Evolutionary conservation across 371 early-diverging fungal genomes (phyloP), one percentile per base, ranked within the genome.

Genomic region (Rhizomucor miehei): DNA sequence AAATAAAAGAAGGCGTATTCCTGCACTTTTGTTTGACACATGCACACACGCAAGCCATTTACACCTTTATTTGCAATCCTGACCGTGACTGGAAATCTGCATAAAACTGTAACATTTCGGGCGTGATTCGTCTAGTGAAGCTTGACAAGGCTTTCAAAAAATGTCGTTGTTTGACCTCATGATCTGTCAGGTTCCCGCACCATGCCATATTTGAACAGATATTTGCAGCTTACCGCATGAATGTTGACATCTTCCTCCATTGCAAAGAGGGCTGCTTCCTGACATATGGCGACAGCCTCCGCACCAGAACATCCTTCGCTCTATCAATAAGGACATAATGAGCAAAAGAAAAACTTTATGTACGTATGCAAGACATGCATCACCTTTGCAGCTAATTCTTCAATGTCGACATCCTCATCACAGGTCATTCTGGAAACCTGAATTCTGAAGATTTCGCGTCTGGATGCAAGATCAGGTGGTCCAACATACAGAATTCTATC

Each of bases 221-320:
- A 54, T 16, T 36, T 52, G 48, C 29, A 1, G 46, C 53, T 59
- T 71, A 79, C 85, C 43, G 73, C 65, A 13, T 73, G 59, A 9
- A 82, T 83, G 36, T 88, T 69, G 19, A 89, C 59, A 61, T 92
- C 80, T 56, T 93, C 92, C 58, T 91, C 88, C 90, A 98, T 89
- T 0, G 98, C 98, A 56, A 67, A 60, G 62, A 97, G 69, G 6
- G 93, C 98, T 0, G 97, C 95, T 46, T 95, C 94, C 71, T 97
- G 97, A 59, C 98, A 95, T 20, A 98, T 69, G 0, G 93, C 80
- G 2, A 95, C 94, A 8, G 92, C 82, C 68, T 98, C 99, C 3
- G 99, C 99, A 37, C 98, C 99, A 19, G 96, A 94, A 56, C 88
- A 95, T 12, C 96, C 96, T 1, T 91, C 87, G 4, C 92, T 92